Evolutionary conservation across 805 yeast genomes (phyloP).

Genomic region (Candida multigemmis): DNA sequence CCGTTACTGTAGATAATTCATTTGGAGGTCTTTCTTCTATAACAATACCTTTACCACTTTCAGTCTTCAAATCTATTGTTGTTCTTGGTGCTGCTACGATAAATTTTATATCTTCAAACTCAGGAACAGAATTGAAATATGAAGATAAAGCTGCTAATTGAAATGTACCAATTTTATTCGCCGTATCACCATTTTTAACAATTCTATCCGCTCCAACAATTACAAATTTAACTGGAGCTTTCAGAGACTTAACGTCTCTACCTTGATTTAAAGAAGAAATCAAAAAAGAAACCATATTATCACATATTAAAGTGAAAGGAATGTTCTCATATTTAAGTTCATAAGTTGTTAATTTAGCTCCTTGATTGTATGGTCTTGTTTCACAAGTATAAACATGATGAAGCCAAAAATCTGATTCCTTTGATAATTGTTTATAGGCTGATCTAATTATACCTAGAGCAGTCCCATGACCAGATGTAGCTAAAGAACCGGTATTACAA

Average conservation of each 20-base stretch:
- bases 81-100: conserved; percentile 95
- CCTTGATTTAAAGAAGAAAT: conserved; percentile 34
- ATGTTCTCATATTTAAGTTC: conserved; percentile 80
- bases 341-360: conserved; percentile 86
- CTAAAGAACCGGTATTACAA: conserved; percentile 94
- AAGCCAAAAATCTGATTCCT: conserved; percentile 35
- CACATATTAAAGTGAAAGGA: conserved; percentile 85
- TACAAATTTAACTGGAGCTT: conserved; percentile 74
- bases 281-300: conserved; percentile 82
- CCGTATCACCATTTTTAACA: conserved; percentile 89
- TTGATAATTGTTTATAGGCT: conserved; percentile 37
- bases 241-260: conserved; percentile 9
- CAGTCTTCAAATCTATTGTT: conserved; percentile 66
- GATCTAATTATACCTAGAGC: conserved; percentile 90
- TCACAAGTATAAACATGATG: conserved; percentile 80
- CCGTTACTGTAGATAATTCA: conserved; percentile 72
- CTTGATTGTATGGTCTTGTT: conserved; percentile 95
- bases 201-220: conserved; percentile 95
- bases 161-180: conserved; percentile 93
- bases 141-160: conserved; percentile 74
- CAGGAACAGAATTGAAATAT: conserved; percentile 19
- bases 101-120: conserved; percentile 45
- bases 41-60: conserved; percentile 63
- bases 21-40: conserved; percentile 82
- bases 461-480: conserved; percentile 97